Evolutionary conservation across 2,329 filamentous ascomycete genomes (phyloP), one percentile per base, ranked within the genome.

Genomic region (Cadophora luteo-olivacea): DNA sequence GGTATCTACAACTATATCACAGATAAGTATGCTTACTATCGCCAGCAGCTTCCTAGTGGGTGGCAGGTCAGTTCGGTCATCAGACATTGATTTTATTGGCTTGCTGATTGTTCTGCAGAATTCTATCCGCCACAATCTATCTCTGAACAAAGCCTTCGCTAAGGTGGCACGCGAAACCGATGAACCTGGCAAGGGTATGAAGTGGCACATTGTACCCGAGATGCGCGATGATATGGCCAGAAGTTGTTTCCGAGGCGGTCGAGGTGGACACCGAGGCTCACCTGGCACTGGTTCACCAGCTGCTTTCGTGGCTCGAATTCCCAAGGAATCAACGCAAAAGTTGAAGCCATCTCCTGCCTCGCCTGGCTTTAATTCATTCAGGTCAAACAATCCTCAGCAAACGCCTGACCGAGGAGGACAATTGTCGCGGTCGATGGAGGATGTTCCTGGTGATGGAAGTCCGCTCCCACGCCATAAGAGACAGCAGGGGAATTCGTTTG

Each of bases 171-270:
- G 96, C 58, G 91, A 92, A 19, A 97, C 94, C 0, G 93, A 98
- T 74, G 96, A 99, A 78, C 96, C 96, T 25, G 96, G 96, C 14
- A 99, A 99, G 79, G 96, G 96, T 33, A 98, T 97, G 94, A 98
- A 98, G 79, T 99, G 96, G 96, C 93, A 95, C 80, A 94, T 99
- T 76, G 89, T 93, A 4, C 86, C 92, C 1, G 92, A 97, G 71
- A 87, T 91, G 72, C 89, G 91, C 61, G 93, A 97, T 22, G 95
- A 97, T 64, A 97, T 97, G 84, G 86, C 93, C 69, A 92, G 70
- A 61, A 70, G 68, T 51, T 71, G 71, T 54, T 87, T 83, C 74
- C 85, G 86, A 66, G 85, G 87, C 22, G 88, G 88, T 22, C 84
- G 87, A 57, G 87, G 89, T 61, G 88, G 88, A 4, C 88, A 90